phyloP scores from a whole-genome alignment of 2,329 filamentous ascomycete species.

The Hypoxylon sp. region DNA sequence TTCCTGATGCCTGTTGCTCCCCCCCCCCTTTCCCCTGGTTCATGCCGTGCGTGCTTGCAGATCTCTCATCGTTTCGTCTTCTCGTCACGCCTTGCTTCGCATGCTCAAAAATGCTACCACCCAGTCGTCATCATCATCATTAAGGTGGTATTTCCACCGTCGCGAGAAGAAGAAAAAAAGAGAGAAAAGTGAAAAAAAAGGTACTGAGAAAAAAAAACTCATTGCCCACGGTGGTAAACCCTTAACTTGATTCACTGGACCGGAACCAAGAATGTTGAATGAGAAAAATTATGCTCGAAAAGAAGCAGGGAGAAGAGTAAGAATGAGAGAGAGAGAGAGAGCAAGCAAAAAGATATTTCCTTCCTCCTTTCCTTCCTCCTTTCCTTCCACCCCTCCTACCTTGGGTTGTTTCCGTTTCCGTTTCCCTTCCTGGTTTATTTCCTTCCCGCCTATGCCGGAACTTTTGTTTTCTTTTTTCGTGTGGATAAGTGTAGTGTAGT shows the following conservation, averaged over 20 bases:
- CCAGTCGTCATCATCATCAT: constrained; percentile 35
- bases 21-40: background rate
- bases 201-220: too few relatives aligned
- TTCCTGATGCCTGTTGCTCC: too few relatives aligned
- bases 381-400: constrained; percentile 9
- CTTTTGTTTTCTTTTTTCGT: constrained; percentile 21
- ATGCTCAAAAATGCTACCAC: constrained; percentile 30
- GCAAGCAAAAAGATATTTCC: too few relatives aligned
- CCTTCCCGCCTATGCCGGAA: constrained; percentile 33
- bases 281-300: constrained; percentile 8
- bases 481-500: too few relatives aligned
- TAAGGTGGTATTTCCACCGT: constrained; percentile 32
- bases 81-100: constrained; percentile 23
- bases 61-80: constrained; percentile 26
- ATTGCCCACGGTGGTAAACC: background rate
- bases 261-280: too few relatives aligned
- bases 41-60: too few relatives aligned
- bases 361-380: constrained; percentile 20
- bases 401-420: constrained; percentile 25
- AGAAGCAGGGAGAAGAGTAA: constrained; percentile 10
- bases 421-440: constrained; percentile 31
- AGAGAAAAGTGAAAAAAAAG: constrained; percentile 8
- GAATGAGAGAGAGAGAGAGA: too few relatives aligned
- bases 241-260: constrained; percentile 26
- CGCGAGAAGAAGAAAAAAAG: background rate